Conservation (phyloP, 2,329 filamentous ascomycete genomes). For the Sclerotinia borealis region DNA sequence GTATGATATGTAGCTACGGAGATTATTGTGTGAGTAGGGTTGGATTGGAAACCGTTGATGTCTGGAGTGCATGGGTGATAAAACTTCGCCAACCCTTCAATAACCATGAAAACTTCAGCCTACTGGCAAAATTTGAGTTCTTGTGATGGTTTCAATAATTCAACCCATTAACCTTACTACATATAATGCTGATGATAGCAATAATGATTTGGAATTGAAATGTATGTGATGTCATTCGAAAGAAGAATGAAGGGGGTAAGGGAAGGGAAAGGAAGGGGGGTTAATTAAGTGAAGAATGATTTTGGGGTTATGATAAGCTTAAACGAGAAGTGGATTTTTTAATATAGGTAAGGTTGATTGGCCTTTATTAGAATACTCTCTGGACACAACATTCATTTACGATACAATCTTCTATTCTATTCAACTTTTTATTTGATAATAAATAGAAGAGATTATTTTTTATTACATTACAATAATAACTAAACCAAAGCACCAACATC, state of each 20-base stretch:
- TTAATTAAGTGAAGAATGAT: not conserved
- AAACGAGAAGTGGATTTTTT: not conserved
- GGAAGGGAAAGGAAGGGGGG: not conserved
- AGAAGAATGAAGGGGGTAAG: not conserved
- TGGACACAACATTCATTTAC: not conserved
- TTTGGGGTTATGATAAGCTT: not conserved
- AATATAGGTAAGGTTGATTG: not conserved
- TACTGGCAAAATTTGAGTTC: not conserved
- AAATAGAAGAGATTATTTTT: too few relatives aligned
- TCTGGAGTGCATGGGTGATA: conserved; percentile 19
- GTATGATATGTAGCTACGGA: not conserved
- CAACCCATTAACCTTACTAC: too few relatives aligned
- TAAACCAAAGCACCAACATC: not conserved
- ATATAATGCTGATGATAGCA: not conserved
- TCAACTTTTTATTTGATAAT: not conserved
- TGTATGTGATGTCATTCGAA: not conserved
- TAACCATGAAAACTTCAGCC: not conserved
- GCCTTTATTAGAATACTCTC: not conserved
- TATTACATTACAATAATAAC: not conserved
- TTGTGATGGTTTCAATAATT: too few relatives aligned
- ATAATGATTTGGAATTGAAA: not conserved
- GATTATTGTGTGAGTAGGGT: not conserved
- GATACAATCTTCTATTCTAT: not conserved
- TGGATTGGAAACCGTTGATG: conserved; percentile 27
- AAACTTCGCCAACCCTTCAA: conserved; percentile 19